A percentile compares a stretch with the other conserved stretches of the same genome.
phyloP scores from a whole-genome alignment of 2,329 filamentous ascomycete species.

The Phaeoacremonium minimum region DNA sequence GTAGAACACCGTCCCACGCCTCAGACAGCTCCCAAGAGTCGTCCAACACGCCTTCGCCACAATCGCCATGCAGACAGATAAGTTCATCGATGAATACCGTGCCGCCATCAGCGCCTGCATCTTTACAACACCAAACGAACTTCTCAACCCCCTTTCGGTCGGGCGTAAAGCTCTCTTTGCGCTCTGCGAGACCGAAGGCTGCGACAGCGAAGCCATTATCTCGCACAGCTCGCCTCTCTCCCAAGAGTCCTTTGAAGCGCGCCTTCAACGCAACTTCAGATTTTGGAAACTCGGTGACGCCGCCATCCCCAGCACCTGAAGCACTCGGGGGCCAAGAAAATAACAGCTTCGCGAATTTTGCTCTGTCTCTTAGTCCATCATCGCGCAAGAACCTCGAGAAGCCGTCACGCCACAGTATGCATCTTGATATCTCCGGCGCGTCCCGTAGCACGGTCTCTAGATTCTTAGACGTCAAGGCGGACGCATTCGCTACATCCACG shows the following conservation, averaged over 20 bases:
- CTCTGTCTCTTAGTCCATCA: slow-evolving; percentile 31
- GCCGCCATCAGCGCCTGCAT: slow-evolving; percentile 24
- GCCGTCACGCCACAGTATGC: slow-evolving; percentile 48
- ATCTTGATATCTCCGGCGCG: slow-evolving; percentile 51
- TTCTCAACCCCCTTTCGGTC: slow-evolving; percentile 63
- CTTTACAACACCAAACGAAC: slow-evolving; percentile 34
- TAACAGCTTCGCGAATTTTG: slow-evolving; percentile 18
- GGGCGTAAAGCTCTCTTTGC: slow-evolving; percentile 61
- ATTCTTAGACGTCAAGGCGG: slow-evolving; percentile 40
- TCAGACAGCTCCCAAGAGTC: slow-evolving; percentile 48
- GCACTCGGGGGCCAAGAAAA: slow-evolving; percentile 40
- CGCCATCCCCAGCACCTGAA: slow-evolving; percentile 37
- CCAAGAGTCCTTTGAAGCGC: slow-evolving; percentile 77
- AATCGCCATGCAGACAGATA: slow-evolving; percentile 14
- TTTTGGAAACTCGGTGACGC: slow-evolving; percentile 61
- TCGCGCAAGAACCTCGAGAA: slow-evolving; percentile 43
- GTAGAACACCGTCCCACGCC: slow-evolving; percentile 40
- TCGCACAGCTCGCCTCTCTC: slow-evolving; percentile 61
- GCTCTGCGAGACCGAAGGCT: slow-evolving; percentile 58
- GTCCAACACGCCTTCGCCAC: slow-evolving; percentile 53
- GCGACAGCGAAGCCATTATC: slow-evolving; percentile 49
- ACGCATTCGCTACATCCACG: slow-evolving; percentile 47
- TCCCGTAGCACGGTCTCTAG: slow-evolving; percentile 46
- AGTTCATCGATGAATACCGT: too few species aligned
- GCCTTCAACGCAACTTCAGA: slow-evolving; percentile 68